Base-by-base conservation (phyloP, 2,329 filamentous ascomycete species). In the Talaromyces sp. region DNA sequence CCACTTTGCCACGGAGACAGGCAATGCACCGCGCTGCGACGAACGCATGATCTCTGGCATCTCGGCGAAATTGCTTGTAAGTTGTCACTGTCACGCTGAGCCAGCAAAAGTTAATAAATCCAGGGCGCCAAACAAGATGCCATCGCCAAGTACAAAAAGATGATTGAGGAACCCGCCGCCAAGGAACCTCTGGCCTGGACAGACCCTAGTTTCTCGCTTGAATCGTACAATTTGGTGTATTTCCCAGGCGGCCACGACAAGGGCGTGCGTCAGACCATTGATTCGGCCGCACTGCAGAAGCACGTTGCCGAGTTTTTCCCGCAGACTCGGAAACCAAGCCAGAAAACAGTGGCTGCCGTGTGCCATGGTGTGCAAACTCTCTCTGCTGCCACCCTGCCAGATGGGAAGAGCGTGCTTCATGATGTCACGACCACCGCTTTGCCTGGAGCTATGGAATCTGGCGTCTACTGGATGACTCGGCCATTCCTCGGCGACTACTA, bases 241-340 rank as follows among this genome's bases (percentile, higher is more conserved):
- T 69, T 83, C 1, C 81, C 81, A 1, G 81, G 81, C 12, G 81
- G 81, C 3, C 81, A 84, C 65, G 81, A 84, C 24, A 83, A 82
- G 69, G 68, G 72, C 12, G 79, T 83, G 0, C 74, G 75, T 0
- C 81, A 83, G 65, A 69, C 83, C 59, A 79, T 84, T 62, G 81
- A 83, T 61, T 81, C 79, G 3, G 63, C 71, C 2, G 63, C 67
- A 7, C 75, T 82, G 4, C 81, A 83, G 57, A 67, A 65, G 31
- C 75, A 80, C 11, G 65, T 83, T 3, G 73, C 72, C 1, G 70
- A 72, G 17, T 83, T 79, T 67, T 83, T 83, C 62, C 80, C 80
- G 7, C 63, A 72, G 59, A 81, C 81, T 0, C 71, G 69, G 57
- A 81, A 77, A 64, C 76, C 77, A 2, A 70, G 75, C 17, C 70